Evolutionary conservation across 805 yeast species (phyloP), one percentile per base, ranked within the genome.

Genomic region (Yarrowia alimentaria): DNA sequence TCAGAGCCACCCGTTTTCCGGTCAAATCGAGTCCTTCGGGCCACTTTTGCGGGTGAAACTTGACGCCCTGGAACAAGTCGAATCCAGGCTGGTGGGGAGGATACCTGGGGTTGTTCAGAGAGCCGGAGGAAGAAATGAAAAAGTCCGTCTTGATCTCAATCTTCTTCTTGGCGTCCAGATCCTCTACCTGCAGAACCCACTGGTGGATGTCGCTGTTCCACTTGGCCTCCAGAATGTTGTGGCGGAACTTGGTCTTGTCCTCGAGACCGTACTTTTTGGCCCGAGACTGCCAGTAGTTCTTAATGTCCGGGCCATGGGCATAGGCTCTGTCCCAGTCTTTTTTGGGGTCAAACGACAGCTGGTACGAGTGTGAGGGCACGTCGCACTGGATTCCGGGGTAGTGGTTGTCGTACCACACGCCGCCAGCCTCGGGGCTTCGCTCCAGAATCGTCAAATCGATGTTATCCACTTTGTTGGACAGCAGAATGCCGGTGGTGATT

Each of bases 31-130:
- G 51, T 6, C 57, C 56, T 5, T 56, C 57, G 29, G 68, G 62
- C 67, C 69, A 68, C 12, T 54, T 53, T 11, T 68, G 62, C n/a
- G 63, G 60, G 52, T 68, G 71, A 12, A 65, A 30, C 10, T 60
- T 49, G 7, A 55, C 37, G 11, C 71, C 69, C 28, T 59, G 49
- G 31, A 64, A 67, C 18, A 53, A 54, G 3, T 58, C 50, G 5
- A 63, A 48, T 1, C 69, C 69, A 18, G 48, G 48, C 19, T 53
- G 54, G 26, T 62, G 58, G 6, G 40, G 54, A 2, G 68, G 68
- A 42, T 59, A 53, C 10, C 57, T 57, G 53, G 64, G 63, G 11
- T 57, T 60, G 35, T 57, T 57, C 25, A 65, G 55, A 10, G 58
- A 48, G 10, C 67, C 67, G 16, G 49, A 37, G 9, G 60, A 61